Conservation (phyloP, 2,329 filamentous ascomycete genomes). For the Penicillium psychrosexuale region DNA sequence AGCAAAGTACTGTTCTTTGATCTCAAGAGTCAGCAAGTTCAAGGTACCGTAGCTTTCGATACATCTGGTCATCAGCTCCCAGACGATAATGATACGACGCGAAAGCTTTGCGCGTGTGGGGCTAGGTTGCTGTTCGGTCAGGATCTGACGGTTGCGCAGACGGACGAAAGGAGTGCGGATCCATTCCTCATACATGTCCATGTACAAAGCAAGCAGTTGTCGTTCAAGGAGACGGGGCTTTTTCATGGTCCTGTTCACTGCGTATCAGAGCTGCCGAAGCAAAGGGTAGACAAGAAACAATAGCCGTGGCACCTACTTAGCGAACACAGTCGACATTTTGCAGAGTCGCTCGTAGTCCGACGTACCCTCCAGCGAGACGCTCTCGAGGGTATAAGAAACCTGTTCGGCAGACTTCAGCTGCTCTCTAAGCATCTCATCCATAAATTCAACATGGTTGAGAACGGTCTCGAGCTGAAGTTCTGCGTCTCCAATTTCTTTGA, state of each 20-base stretch:
- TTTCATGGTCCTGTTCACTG: conserved; percentile 17
- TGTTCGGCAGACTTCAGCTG: conserved; percentile 5
- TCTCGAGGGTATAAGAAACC: conserved; percentile 10
- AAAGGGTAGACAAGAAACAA: not conserved
- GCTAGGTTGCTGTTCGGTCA: not conserved
- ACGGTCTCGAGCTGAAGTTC: conserved; percentile 13
- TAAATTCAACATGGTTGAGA: not conserved
- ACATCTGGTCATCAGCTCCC: conserved; percentile 19
- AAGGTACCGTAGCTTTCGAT: conserved; percentile 23
- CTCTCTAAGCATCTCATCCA: conserved; percentile 16
- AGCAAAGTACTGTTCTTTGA: conserved; percentile 15
- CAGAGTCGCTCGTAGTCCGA: conserved; percentile 14
- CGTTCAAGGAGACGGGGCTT: conserved; percentile 22
- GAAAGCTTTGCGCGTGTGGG: conserved; percentile 12
- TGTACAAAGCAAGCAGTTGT: conserved; percentile 20
- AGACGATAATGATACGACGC: conserved; percentile 14
- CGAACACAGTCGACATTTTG: conserved; percentile 17
- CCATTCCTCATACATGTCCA: conserved; percentile 28
- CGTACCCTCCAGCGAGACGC: conserved; percentile 5
- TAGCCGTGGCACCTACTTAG: conserved; percentile 15
- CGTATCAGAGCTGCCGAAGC: not conserved
- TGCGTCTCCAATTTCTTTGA: conserved; percentile 10
- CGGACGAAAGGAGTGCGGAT: conserved; percentile 24
- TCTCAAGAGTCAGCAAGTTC: conserved; percentile 9
- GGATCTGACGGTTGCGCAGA: conserved; percentile 19